Evolutionary conservation across 2,329 filamentous ascomycete species (phyloP), one percentile per base, ranked within the genome.

Genomic region (Akanthomyces muscarius): DNA sequence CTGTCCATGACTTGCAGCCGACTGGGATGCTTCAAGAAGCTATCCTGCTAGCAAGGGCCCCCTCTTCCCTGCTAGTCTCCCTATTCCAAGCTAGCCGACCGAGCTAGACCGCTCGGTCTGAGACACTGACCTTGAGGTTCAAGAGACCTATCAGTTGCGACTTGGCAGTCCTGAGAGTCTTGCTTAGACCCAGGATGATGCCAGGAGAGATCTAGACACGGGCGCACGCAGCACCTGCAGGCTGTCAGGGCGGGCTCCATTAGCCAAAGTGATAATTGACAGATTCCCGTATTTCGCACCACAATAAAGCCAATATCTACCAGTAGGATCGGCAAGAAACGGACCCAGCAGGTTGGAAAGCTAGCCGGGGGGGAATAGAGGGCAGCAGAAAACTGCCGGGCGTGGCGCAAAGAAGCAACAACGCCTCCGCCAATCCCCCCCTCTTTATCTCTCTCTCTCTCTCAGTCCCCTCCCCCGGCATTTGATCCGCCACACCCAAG

Each of bases 371-470:
- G 56, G 56, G 44, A 21, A 6, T 2, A 33, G 25, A 16, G 44
- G 42, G 4, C 16, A 23, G 5, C 28, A 30, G 16, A 58, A 58
- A 53, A 53, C 58, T 61, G 58, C 58, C 58, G 48, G 23, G 18
- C 14, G 38, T 25, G 23, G 50, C 44, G 56, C 30, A 18, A 44
- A 56, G 38, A 45, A 44, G 53, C 51, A 53, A 53, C 30, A 41
- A 53, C 51, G 51, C 33, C 42, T 38, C 44, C 23, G 56, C 44
- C 13, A 21, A 30, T 42, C 42, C 11, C 14, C 33, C 52, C 8
- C 23, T 18, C 36, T n/a, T 36, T 36, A 21, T 5, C 44, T 14
- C 47, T 28, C 33, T 36, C 33, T 36, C 8, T 36, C 33, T 36
- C 33, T 11, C 2, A 10, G 33, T n/a, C 47, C 47, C 18, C 45